These are phyloP conservation scores for Gossypium schwendimanii DNA, from an alignment of 441 rosid species.

Conservation along the genomic window DNA sequence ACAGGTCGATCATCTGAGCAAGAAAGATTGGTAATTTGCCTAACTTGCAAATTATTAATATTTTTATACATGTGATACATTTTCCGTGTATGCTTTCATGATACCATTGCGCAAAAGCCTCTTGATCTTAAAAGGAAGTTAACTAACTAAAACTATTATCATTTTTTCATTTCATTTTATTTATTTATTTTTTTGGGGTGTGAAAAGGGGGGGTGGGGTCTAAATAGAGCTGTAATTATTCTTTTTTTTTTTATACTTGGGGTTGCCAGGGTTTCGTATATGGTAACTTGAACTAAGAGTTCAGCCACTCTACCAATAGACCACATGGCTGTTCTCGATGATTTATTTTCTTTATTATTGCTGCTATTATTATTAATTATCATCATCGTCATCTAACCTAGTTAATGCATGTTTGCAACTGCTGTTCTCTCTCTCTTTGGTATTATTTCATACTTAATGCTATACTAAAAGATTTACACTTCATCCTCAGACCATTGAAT, in stretches of 20 bases:
- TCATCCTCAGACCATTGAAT: slow-evolving; percentile 40
- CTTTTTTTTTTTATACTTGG: background rate
- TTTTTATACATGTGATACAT: background rate
- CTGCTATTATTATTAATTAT: background rate
- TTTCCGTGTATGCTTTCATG: background rate
- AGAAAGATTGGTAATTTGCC: slow-evolving; percentile 48
- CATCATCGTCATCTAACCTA: background rate
- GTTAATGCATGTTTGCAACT: background rate
- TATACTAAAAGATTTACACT: slow-evolving; percentile 6
- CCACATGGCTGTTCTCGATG: background rate
- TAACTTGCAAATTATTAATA: background rate
- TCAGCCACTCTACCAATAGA: background rate
- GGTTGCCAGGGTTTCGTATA: background rate
- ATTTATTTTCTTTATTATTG: background rate
- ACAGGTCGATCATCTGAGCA: slow-evolving; percentile 63
- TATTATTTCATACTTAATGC: slow-evolving; percentile 1
- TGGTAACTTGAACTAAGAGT: background rate
- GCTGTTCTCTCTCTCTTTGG: background rate
- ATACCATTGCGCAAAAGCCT: background rate
- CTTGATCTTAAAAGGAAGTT: background rate
- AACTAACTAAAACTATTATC: background rate
- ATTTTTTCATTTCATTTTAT: background rate
- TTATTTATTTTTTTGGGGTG: background rate
- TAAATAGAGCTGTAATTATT: background rate
- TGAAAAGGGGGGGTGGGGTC: background rate